Conservation (phyloP, 805 yeast genomes). For the Candida railenensis region DNA sequence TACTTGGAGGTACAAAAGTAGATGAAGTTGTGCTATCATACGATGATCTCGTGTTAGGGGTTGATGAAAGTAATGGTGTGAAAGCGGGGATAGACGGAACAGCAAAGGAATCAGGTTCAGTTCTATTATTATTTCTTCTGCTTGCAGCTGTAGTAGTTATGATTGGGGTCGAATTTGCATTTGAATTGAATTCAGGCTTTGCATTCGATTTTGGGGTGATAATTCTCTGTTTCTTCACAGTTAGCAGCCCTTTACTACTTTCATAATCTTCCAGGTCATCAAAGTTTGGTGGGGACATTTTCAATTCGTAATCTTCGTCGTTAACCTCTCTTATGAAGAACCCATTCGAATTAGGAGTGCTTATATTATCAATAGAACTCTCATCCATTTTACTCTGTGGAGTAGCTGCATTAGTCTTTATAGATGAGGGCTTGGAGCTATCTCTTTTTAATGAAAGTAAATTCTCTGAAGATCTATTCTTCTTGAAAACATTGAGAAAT, state of each 20-base stretch:
- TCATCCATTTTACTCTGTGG: neutral
- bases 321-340: conserved; percentile 1
- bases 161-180: too few species aligned
- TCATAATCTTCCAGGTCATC: conserved; percentile 1
- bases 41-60: neutral
- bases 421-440: neutral
- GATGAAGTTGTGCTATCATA: neutral
- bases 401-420: neutral
- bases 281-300: neutral
- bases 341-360: neutral
- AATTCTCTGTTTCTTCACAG: neutral
- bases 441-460: conserved; percentile 5
- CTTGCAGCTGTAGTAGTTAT: too few species aligned
- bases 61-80: neutral
- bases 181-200: too few species aligned
- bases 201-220: neutral
- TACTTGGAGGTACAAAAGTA: neutral
- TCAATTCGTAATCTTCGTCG: conserved; percentile 1
- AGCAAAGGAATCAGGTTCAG: too few species aligned
- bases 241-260: neutral
- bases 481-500: conserved; percentile 22
- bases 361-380: neutral
- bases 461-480: conserved; percentile 18
- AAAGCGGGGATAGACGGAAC: neutral
- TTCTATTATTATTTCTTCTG: too few species aligned